phyloP scores from a whole-genome alignment of 495 filamentous ascomycete genomes.

The Recurvomyces mirabilis region DNA sequence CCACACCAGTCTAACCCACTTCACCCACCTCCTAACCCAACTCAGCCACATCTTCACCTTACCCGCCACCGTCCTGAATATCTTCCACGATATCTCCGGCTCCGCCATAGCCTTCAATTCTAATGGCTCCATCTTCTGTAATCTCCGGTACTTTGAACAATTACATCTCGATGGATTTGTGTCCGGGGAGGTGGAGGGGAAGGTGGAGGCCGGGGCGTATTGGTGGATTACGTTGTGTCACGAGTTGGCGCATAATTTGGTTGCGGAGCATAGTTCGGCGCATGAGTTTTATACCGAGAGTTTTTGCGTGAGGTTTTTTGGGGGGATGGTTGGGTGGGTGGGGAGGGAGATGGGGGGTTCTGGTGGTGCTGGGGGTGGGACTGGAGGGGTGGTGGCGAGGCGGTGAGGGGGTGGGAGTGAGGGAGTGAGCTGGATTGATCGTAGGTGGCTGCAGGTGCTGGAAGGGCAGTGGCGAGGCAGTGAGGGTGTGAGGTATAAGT shows the following conservation, averaged over 20 bases:
- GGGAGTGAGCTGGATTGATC: too few relatives aligned
- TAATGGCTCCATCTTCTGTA: slow-evolving; percentile 82
- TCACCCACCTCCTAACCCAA: slow-evolving; percentile 59
- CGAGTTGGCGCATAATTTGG: slow-evolving; percentile 89
- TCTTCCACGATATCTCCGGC: slow-evolving; percentile 73
- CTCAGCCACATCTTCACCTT: slow-evolving; percentile 61
- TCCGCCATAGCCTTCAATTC: slow-evolving; percentile 88
- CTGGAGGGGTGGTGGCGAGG: background rate
- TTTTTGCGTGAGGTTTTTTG: slow-evolving; percentile 17
- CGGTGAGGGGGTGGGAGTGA: background rate
- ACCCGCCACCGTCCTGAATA: slow-evolving; percentile 50
- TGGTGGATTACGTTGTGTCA: slow-evolving; percentile 92
- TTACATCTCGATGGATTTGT: slow-evolving; percentile 47
- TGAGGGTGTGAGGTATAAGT: too few relatives aligned
- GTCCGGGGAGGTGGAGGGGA: slow-evolving; percentile 22
- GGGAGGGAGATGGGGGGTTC: background rate
- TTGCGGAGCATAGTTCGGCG: slow-evolving; percentile 62
- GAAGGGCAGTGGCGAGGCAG: too few relatives aligned
- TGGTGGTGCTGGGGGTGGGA: background rate
- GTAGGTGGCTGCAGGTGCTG: too few relatives aligned
- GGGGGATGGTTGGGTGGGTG: slow-evolving; percentile 17
- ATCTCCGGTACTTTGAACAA: slow-evolving; percentile 74
- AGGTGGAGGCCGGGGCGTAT: slow-evolving; percentile 60
- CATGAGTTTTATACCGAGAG: slow-evolving; percentile 69
- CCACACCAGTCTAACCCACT: slow-evolving; percentile 50